A percentile compares a stretch with the other conserved stretches of the same genome.
Evolutionary conservation across 129 eudicot species (phyloP).

Genomic region (Kitagawia praeruptora): DNA sequence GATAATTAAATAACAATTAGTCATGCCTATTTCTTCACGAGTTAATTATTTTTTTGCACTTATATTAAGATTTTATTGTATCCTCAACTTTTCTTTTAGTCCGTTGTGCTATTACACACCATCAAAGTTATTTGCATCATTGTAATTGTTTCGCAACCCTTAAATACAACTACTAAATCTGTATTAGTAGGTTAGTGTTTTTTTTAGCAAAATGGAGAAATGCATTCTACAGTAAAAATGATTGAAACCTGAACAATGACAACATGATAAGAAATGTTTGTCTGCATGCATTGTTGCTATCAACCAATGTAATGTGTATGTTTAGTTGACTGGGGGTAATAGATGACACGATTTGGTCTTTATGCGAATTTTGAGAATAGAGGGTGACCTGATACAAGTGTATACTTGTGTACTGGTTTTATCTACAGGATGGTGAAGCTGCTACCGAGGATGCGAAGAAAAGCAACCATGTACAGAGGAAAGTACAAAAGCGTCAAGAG

Average conservation of each 20-base stretch:
- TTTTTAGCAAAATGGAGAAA: neutral
- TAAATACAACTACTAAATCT: neutral
- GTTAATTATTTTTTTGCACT: neutral
- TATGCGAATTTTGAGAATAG: neutral
- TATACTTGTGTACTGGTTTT: neutral
- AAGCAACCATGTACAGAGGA: slow-evolving; percentile 29
- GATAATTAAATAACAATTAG: neutral
- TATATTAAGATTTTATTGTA: neutral
- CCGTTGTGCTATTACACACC: neutral
- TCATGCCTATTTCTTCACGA: neutral
- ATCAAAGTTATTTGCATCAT: neutral
- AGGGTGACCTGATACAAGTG: neutral
- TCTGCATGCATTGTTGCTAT: neutral
- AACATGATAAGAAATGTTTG: neutral
- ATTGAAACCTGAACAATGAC: neutral
- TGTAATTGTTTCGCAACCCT: neutral
- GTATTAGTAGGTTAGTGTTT: no score
- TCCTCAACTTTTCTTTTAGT: neutral
- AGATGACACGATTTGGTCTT: neutral
- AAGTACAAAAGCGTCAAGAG: slow-evolving; percentile 25
- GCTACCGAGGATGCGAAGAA: slow-evolving; percentile 23
- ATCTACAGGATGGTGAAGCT: neutral
- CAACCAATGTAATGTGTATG: neutral
- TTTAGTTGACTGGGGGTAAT: neutral
- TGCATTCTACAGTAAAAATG: neutral